Base-by-base conservation (phyloP, 2,329 filamentous ascomycete genomes). In the Ceratocystis albifundus region DNA sequence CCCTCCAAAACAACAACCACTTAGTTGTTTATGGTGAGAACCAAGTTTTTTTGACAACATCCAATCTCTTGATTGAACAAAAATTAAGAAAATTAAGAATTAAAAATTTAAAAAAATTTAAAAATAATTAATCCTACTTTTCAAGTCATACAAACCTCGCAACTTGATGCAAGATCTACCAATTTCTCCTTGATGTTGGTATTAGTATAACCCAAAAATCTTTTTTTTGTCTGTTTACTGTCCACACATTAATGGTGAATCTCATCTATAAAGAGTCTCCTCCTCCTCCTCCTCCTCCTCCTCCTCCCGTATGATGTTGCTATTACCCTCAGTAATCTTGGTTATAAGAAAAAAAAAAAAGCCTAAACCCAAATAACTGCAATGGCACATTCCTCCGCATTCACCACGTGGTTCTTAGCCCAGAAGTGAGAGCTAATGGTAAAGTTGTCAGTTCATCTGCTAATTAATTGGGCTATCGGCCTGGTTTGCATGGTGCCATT, bases 401-500 rank as follows among this genome's bases (percentile, higher is more conserved):
- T n/a, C 30, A 59, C 55, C 55, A 25, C 55, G 55, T 59, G 55
- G 55, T 59, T 30, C 55, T 59, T 59, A 30, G 55, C 55, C 55
- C 55, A 59, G 55, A 59, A 59, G 32, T 59, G 28, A 59, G 55
- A 30, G 22, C 55, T 59, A 32, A 59, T n/a, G 55, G 8, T 28
- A 59, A 36, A 59, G 15, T 59, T 59, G 55, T 59, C 55, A 59
- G 55, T 59, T 59, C 55, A 59, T 59, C 25, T 36, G 55, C 25
- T 36, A 5, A 50, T 46, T 20, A 44, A 12, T 57, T 46, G 32
- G 50, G 63, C 63, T 50, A 15, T 36, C 32, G 36, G 50, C 30
- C 36, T 65, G 63, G 30, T 45, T 65, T 44, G 48, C 63, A 65
- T 65, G 46, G 63, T 59, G 63, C 63, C 63, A 65, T 65, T 59